phyloP scores from a whole-genome alignment of 495 filamentous ascomycete species.

The Achaetomiella virescens region DNA sequence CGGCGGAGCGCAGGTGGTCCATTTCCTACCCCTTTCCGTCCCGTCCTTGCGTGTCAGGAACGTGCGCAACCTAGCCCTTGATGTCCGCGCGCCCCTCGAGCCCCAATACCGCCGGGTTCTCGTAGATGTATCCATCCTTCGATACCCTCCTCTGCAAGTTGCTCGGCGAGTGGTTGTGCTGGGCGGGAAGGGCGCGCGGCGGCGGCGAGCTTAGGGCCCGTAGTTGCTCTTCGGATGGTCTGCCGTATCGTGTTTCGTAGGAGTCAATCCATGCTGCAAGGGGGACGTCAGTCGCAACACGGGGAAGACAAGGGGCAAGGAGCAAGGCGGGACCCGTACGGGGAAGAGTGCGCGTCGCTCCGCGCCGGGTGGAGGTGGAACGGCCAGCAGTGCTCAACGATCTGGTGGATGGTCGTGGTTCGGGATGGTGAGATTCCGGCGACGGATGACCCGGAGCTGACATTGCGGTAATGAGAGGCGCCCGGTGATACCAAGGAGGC shows the following conservation, averaged over 20 bases:
- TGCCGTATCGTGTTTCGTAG: slow-evolving; percentile 35
- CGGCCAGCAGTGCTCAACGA: slow-evolving; percentile 12
- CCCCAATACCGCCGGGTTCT: slow-evolving; percentile 23
- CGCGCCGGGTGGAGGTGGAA: slow-evolving; percentile 8
- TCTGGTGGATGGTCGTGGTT: slow-evolving; percentile 16
- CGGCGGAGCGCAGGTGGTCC: slow-evolving; percentile 50
- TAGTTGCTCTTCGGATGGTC: slow-evolving; percentile 31
- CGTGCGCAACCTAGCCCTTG: slow-evolving; percentile 20
- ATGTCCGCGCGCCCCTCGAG: slow-evolving; percentile 22
- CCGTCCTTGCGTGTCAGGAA: slow-evolving; percentile 30
- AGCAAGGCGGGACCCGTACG: slow-evolving; percentile 29
- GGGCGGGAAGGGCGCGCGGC: slow-evolving; percentile 47
- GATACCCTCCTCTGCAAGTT: slow-evolving; percentile 42
- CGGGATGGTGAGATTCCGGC: slow-evolving; percentile 23
- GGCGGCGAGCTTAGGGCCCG: slow-evolving; percentile 33
- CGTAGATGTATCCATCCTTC: slow-evolving; percentile 48
- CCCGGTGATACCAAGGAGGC: neutral
- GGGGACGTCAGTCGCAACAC: slow-evolving; percentile 13
- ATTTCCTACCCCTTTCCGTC: slow-evolving; percentile 43
- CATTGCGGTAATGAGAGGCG: slow-evolving; percentile 8
- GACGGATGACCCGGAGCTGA: slow-evolving; percentile 16
- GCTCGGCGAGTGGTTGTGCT: slow-evolving; percentile 54
- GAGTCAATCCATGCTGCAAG: slow-evolving; percentile 50
- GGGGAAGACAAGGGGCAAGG: neutral
- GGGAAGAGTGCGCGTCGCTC: slow-evolving; percentile 32